Base-by-base conservation (phyloP, 2,329 filamentous ascomycete species). In the Ceratocystis huliohia region DNA sequence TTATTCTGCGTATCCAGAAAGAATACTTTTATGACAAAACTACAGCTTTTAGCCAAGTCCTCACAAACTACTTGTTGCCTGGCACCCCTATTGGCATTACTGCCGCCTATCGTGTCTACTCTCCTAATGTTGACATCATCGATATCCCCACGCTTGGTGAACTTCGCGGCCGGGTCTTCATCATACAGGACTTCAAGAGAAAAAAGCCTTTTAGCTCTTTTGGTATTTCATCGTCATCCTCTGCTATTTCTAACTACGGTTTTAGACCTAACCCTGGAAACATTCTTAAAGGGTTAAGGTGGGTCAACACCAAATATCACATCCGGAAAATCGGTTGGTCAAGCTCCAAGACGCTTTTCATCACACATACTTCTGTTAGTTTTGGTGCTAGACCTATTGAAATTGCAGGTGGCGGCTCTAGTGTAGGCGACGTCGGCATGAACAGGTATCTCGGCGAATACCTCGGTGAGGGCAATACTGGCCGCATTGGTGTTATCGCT, bases 391-490 rank as follows among this genome's bases (percentile, higher is more conserved):
- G 15, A 25, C 79, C 79, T 45, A 78, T 81, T 69, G 79, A 78
- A 1, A 79, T 79, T 20, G 79, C 79, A 0, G 79, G 79, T 0
- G 71, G 72, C 56, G 74, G 73, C 22, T 73, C 79, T 3, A 70
- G 70, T 13, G 5, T 8, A 2, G n/a, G 22, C 3, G 33, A 37
- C 8, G 7, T 37, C 33, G 79, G 79, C 25, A 79, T 81, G 73
- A 81, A 81, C 66, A 78, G 80, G 69, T 75, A 75, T 72, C 79
- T 78, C 44, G 78, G 78, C 45, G 71, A 73, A 69, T 81, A 76
- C 75, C 72, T 80, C 44, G 70, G 74, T 48, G 33, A 53, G 8
- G 10, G 41, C 10, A 13, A 37, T 25, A 41, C 17, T 13, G 37
- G 3, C n/a, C 72, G 75, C 25, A 75, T 77, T 1, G 79, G 79